phyloP scores from a whole-genome alignment of 306 rosid genomes.

The Pterocarpus macrocarpus region DNA sequence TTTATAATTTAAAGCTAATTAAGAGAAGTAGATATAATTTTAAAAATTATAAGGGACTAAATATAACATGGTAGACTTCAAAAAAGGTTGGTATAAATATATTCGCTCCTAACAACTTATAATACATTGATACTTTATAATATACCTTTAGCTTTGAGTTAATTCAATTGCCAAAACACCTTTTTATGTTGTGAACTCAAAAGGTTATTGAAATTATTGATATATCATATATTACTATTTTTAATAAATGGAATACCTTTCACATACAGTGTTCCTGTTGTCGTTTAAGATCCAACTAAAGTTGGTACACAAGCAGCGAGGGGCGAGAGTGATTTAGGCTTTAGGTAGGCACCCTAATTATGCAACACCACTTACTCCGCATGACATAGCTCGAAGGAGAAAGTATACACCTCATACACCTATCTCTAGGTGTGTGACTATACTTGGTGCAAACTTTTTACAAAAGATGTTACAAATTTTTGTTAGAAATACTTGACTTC shows the following conservation, averaged over 20 bases:
- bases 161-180: neutral
- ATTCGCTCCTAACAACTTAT: neutral
- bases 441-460: neutral
- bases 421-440: neutral
- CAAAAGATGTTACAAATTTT: neutral
- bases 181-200: neutral
- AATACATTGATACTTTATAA: neutral
- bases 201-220: neutral
- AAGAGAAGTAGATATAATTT: too few species aligned
- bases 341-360: neutral
- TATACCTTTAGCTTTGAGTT: neutral
- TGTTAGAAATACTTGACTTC: neutral
- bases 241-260: neutral
- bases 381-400: neutral
- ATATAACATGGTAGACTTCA: neutral
- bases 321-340: neutral
- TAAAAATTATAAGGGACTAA: too few species aligned
- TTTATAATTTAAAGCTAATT: too few species aligned
- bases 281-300: neutral
- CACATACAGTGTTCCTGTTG: neutral
- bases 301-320: neutral
- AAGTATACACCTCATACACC: conserved; percentile 33
- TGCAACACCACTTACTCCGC: neutral
- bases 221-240: neutral
- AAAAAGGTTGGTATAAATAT: neutral